phyloP scores from a whole-genome alignment of 495 filamentous ascomycete species.

The Hypoxylon intermedium region DNA sequence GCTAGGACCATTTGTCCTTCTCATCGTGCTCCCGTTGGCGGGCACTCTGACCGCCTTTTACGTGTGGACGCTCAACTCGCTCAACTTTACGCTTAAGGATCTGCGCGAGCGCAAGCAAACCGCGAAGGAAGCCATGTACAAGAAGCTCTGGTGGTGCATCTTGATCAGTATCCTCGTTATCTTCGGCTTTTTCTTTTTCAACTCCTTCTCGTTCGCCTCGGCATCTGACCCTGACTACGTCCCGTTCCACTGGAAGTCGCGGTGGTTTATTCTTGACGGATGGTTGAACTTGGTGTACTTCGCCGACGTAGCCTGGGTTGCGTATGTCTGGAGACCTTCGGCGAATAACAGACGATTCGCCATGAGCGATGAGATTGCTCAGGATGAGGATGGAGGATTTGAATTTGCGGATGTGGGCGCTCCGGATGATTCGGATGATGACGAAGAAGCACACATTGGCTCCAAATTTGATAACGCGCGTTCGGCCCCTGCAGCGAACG shows the following conservation, averaged over 20 bases:
- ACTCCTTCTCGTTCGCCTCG: conserved; percentile 91
- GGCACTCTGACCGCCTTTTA: conserved; percentile 96
- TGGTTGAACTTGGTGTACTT: conserved; percentile 98
- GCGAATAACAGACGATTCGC: conserved; percentile 97
- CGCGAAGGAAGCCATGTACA: conserved; percentile 94
- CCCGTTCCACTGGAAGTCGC: conserved; percentile 91
- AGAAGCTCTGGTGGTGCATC: conserved; percentile 98
- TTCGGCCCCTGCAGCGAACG: conserved; percentile 16
- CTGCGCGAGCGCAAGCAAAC: conserved; percentile 91
- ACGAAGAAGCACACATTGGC: conserved; percentile 55
- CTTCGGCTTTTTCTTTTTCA: conserved; percentile 94
- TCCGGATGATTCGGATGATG: conserved; percentile 72
- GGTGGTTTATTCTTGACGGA: conserved; percentile 97
- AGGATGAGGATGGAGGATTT: conserved; percentile 95
- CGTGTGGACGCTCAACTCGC: conserved; percentile 96
- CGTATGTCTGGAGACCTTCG: conserved; percentile 97
- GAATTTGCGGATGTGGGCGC: conserved; percentile 92
- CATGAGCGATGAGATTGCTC: conserved; percentile 98
- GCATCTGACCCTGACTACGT: conserved; percentile 83
- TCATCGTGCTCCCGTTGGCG: conserved; percentile 92
- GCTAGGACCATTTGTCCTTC: conserved; percentile 83
- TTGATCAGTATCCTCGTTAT: conserved; percentile 90
- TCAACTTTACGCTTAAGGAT: conserved; percentile 95
- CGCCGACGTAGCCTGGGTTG: conserved; percentile 85
- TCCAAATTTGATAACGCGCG: conserved; percentile 40